phyloP scores from a whole-genome alignment of 352 stramenopile species.

The Globisporangium yorkense region DNA sequence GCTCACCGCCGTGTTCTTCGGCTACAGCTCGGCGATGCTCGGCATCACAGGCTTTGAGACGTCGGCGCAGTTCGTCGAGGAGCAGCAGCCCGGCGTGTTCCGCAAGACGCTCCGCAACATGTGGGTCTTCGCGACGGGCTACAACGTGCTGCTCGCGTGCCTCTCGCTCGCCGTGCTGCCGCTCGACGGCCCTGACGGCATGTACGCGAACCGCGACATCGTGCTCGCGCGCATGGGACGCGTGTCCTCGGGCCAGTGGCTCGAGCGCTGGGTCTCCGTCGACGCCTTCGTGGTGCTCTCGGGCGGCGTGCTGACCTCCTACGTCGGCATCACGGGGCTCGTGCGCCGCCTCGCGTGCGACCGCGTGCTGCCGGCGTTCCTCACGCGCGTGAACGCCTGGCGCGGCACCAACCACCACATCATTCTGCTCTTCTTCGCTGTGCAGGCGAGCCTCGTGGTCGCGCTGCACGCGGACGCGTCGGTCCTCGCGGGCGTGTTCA shows the following conservation, averaged over 20 bases:
- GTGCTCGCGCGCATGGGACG: constrained; percentile 68
- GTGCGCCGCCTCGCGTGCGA: constrained; percentile 72
- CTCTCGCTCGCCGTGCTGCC: constrained; percentile 71
- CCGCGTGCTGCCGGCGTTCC: constrained; percentile 45
- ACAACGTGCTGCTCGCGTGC: constrained; percentile 74
- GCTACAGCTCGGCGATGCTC: constrained; percentile 72
- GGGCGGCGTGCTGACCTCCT: constrained; percentile 83
- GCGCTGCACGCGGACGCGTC: constrained; percentile 65
- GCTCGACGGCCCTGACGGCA: constrained; percentile 25
- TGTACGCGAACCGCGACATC: constrained; percentile 47
- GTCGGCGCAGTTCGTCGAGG: constrained; percentile 84
- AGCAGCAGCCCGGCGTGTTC: constrained; percentile 74
- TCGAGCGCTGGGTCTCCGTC: constrained; percentile 52
- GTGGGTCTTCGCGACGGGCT: constrained; percentile 73
- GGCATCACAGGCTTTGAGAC: constrained; percentile 88
- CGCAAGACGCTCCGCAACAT: constrained; percentile 71
- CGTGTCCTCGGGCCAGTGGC: constrained; percentile 25
- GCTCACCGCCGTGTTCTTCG: constrained; percentile 61
- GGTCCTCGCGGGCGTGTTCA: constrained; percentile 77
- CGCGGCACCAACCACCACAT: constrained; percentile 73
- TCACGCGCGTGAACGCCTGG: constrained; percentile 48
- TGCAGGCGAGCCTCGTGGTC: constrained; percentile 61
- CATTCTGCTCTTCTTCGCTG: constrained; percentile 62
- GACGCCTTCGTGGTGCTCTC: constrained; percentile 86
- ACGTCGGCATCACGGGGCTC: constrained; percentile 69